Evolutionary conservation across 2,329 filamentous ascomycete species (phyloP).

Genomic region (Apiospora aurea): DNA sequence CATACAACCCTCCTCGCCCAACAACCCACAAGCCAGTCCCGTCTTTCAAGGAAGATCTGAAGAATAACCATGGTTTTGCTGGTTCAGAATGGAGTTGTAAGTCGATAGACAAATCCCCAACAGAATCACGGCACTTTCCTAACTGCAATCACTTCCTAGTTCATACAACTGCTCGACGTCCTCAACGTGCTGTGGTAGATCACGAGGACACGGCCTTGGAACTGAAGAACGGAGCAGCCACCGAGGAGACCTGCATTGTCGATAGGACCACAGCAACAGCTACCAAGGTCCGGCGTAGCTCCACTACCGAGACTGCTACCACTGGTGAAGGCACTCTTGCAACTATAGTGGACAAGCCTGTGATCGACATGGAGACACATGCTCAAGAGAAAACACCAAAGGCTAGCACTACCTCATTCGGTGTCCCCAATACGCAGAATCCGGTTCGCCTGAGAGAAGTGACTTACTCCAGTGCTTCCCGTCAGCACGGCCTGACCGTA

Average conservation of each 20-base stretch:
- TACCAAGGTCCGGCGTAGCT: background rate
- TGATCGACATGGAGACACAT: too few relatives aligned
- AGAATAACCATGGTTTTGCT: background rate
- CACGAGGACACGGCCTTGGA: background rate
- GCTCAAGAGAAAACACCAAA: background rate
- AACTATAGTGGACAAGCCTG: background rate
- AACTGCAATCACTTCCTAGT: background rate
- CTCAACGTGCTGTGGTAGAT: background rate
- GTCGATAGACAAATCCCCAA: background rate
- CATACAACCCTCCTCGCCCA: background rate
- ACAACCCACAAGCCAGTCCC: background rate
- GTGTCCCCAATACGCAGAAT: background rate
- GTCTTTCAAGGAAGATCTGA: background rate
- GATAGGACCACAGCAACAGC: constrained; percentile 29
- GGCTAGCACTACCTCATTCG: background rate
- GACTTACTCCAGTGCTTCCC: background rate
- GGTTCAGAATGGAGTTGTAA: constrained; percentile 16
- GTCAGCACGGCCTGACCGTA: background rate
- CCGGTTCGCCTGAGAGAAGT: background rate
- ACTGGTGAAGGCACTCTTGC: background rate
- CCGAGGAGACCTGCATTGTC: constrained; percentile 34
- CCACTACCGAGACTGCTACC: background rate
- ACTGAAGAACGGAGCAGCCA: background rate
- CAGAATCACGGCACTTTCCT: background rate
- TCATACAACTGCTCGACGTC: constrained; percentile 5